Conservation (phyloP, 768 basidiomycete species). For the Pleurotus citrinopileatus region DNA sequence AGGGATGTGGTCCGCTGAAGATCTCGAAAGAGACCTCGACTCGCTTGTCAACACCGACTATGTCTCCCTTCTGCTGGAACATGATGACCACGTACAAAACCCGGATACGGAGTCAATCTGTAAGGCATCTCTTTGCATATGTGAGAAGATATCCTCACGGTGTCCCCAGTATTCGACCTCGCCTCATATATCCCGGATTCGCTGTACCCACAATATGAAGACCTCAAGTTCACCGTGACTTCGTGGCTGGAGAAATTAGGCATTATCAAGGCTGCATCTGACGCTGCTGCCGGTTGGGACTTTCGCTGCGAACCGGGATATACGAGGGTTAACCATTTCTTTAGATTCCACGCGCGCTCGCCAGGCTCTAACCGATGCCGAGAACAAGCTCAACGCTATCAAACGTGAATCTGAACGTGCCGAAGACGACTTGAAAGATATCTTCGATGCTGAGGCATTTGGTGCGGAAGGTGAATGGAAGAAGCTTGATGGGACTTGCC, state of each 20-base stretch:
- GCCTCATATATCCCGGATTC: slow-evolving; percentile 85
- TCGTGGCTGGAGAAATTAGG: slow-evolving; percentile 66
- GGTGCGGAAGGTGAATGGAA: slow-evolving; percentile 92
- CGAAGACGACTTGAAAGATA: slow-evolving; percentile 54
- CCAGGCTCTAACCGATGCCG: slow-evolving; percentile 59
- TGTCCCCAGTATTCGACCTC: slow-evolving; percentile 69
- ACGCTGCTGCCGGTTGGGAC: slow-evolving; percentile 30
- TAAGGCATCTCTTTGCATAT: slow-evolving; percentile 35
- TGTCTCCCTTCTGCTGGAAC: slow-evolving; percentile 70
- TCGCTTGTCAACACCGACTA: slow-evolving; percentile 63
- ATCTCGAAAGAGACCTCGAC: slow-evolving; percentile 58
- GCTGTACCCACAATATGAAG: slow-evolving; percentile 70
- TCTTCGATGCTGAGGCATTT: slow-evolving; percentile 65
- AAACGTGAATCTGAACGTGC: slow-evolving; percentile 53
- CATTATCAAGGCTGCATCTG: slow-evolving; percentile 39
- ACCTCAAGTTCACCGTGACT: slow-evolving; percentile 55
- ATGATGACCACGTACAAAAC: slow-evolving; percentile 64
- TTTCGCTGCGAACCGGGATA: background rate
- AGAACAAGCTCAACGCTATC: slow-evolving; percentile 51
- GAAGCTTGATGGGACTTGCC: slow-evolving; percentile 81
- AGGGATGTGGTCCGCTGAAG: slow-evolving; percentile 55
- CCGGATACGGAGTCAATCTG: slow-evolving; percentile 48
- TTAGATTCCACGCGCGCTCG: slow-evolving; percentile 62
- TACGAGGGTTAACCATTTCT: background rate
- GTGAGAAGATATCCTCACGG: slow-evolving; percentile 1